Base-by-base conservation (phyloP, 192 early-diverging fungal genomes). In the Podila epigama region DNA sequence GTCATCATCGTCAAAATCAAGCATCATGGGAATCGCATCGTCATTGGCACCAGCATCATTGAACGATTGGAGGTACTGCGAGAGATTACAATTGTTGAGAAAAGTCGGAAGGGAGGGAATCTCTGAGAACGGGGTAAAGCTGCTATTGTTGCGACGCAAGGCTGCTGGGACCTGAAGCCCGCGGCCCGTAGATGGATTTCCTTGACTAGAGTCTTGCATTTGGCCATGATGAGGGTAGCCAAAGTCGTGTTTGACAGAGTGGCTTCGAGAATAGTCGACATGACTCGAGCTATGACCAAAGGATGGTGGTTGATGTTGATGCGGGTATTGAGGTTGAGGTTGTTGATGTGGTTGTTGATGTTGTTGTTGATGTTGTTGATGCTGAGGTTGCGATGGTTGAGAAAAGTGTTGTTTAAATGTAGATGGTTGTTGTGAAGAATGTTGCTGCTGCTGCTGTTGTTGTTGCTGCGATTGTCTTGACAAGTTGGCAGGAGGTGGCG, bases 1-100 rank as follows among this genome's bases (percentile, higher is more conserved):
- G 27, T 85, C 86, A n/a, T 75, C 69, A 6, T 88, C 86, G 37
- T 83, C 84, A 64, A 88, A 80, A 5, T 77, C 71, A 13, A 88
- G 42, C 16, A 88, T 69, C 33, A 82, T 80, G 13, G 72, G 77
- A 34, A 88, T 57, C 20, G 81, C 81, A 36, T 82, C 80, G 41
- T 88, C 85, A 0, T 79, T 61, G 28, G 81, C 84, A 31, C 86
- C 86, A 8, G 83, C 85, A 0, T 83, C 71, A 31, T 80, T 69
- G 48, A 85, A 82, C 15, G 63, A 72, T 10, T 63, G 39, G 25
- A 83, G 66, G 53, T 88, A 88, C 54, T 82, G 79, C n/a, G 71
- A 61, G n/a, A 88, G 63, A 42, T 86, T 83, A n/a, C 75, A 68
- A 31, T 80, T 70, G 27, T 65, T 67, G n/a, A 88, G 66, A 63